These are phyloP conservation scores for Pseudomonodictys pantanalensis DNA, from an alignment of 495 filamentous ascomycete genomes.

Conservation along the genomic window DNA sequence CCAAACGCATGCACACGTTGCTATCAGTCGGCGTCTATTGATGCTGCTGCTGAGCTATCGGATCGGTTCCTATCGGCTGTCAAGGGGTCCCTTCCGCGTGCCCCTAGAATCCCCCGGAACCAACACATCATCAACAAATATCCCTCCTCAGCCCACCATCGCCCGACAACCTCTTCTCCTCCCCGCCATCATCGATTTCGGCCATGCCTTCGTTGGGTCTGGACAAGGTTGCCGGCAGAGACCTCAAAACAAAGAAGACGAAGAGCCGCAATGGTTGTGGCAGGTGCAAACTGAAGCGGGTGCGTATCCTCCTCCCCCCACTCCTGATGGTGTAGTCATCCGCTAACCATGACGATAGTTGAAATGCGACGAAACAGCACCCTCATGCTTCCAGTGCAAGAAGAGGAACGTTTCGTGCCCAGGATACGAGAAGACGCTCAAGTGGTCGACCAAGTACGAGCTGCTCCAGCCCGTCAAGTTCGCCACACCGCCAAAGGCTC, in stretches of 20 bases:
- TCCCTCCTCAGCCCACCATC: constrained; percentile 12
- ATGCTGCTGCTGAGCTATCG: neutral
- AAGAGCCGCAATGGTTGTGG: constrained; percentile 30
- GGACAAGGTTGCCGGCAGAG: neutral
- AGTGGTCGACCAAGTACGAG: constrained; percentile 56
- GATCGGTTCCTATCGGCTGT: constrained; percentile 18
- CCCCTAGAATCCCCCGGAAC: neutral
- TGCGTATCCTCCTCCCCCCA: constrained; percentile 5
- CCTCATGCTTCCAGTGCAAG: constrained; percentile 52
- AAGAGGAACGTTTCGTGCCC: constrained; percentile 51
- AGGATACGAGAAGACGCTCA: constrained; percentile 52
- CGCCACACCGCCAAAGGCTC: constrained; percentile 1
- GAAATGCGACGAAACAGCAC: constrained; percentile 57
- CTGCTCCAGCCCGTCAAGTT: constrained; percentile 28
- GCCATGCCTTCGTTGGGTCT: constrained; percentile 16
- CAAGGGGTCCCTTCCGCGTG: neutral
- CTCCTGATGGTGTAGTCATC: neutral
- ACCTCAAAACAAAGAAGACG: constrained; percentile 20
- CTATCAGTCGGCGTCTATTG: too few relatives aligned
- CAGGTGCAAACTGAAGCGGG: constrained; percentile 30
- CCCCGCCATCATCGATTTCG: neutral
- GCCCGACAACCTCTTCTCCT: neutral
- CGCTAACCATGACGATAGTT: constrained; percentile 42
- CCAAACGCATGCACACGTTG: too few relatives aligned
- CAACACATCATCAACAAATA: neutral